A percentile compares a stretch with the other conserved stretches of the same genome.
Conservation (phyloP, 768 basidiomycete genomes). For the Calocybe indica region DNA sequence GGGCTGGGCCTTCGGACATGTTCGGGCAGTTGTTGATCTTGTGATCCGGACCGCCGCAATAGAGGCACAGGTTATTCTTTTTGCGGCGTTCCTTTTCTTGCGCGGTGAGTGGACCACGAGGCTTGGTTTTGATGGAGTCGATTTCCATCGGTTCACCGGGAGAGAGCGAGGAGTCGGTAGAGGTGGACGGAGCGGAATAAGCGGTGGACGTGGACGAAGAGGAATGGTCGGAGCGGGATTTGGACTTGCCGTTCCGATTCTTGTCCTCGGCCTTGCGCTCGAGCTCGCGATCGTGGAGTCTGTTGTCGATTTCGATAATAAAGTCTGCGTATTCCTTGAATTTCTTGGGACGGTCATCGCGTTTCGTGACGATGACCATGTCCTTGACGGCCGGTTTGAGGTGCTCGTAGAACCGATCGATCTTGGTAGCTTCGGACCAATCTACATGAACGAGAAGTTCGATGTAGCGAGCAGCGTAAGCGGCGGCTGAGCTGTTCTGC, state of each 20-base stretch:
- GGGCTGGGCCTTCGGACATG: slow-evolving; percentile 5
- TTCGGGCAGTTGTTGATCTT: slow-evolving; percentile 19
- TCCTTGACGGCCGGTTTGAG: no score
- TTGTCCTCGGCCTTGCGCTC: slow-evolving; percentile 7
- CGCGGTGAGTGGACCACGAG: slow-evolving; percentile 19
- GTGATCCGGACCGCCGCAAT: slow-evolving; percentile 26
- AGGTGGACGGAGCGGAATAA: neutral
- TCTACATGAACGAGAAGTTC: slow-evolving; percentile 20
- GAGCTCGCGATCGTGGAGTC: slow-evolving; percentile 12
- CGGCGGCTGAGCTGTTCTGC: slow-evolving; percentile 22
- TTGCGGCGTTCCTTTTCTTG: slow-evolving; percentile 18
- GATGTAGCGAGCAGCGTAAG: slow-evolving; percentile 20
- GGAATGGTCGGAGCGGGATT: slow-evolving; percentile 1
- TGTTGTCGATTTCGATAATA: slow-evolving; percentile 19
- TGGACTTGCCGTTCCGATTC: slow-evolving; percentile 1
- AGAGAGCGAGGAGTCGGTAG: slow-evolving; percentile 8
- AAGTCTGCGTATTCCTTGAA: slow-evolving; percentile 14
- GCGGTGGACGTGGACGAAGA: neutral
- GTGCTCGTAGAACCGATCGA: slow-evolving; percentile 21
- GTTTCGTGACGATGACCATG: no score
- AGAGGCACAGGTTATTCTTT: no score
- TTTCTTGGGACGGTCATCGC: slow-evolving; percentile 9
- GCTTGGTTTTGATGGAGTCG: slow-evolving; percentile 13
- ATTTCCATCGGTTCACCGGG: slow-evolving; percentile 27
- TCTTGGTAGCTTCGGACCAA: slow-evolving; percentile 25